Evolutionary conservation across 345 rosid species (phyloP).

Genomic region (Fremontodendron californicum): DNA sequence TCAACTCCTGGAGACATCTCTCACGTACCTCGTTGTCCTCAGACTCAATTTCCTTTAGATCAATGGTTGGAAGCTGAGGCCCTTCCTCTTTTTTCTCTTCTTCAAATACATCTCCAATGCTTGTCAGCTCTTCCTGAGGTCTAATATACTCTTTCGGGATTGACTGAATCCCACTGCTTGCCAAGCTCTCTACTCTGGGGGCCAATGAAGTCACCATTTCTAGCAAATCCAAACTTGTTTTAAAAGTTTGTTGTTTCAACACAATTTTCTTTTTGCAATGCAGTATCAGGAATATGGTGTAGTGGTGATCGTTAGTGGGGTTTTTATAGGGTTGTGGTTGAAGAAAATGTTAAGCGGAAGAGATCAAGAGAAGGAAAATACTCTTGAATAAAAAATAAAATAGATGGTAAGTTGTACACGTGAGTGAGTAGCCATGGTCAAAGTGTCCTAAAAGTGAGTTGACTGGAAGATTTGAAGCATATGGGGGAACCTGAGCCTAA

Average conservation of each 20-base stretch:
- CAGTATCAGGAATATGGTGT: not conserved
- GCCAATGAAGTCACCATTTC: constrained; percentile 30
- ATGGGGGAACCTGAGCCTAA: not conserved
- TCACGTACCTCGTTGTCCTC: constrained; percentile 42
- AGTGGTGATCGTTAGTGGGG: not conserved
- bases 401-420: constrained; percentile 16
- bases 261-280: not conserved
- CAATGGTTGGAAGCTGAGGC: constrained; percentile 82
- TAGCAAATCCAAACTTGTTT: not conserved
- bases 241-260: too few species aligned
- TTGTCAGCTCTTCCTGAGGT: constrained; percentile 66
- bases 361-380: not conserved
- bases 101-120: constrained; percentile 67
- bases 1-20: constrained; percentile 50
- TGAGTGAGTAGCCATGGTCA: constrained; percentile 11
- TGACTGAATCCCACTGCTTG: constrained; percentile 64
- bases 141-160: constrained; percentile 82
- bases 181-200: constrained; percentile 64
- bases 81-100: constrained; percentile 74
- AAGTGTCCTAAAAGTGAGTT: not conserved
- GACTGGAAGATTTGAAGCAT: constrained; percentile 21
- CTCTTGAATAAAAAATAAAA: not conserved
- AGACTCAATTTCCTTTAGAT: constrained; percentile 54
- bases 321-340: constrained; percentile 12
- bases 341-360: not conserved